phyloP scores from a whole-genome alignment of 345 rosid genomes.

The Durio zibethinus region DNA sequence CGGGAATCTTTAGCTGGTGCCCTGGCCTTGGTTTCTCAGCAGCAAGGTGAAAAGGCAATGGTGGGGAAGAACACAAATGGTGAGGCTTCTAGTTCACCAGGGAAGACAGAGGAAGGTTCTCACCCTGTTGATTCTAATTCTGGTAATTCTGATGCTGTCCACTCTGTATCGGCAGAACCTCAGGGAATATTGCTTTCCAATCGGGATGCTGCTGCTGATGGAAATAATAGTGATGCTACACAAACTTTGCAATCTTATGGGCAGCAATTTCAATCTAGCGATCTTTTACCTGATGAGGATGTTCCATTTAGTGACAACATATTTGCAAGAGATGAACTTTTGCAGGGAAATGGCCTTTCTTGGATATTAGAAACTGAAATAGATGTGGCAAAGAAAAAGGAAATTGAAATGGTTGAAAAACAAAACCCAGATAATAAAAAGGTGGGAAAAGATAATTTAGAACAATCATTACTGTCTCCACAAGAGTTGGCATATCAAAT shows the following conservation, averaged over 20 bases:
- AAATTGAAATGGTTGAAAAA: constrained; percentile 22
- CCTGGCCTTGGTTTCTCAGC: constrained; percentile 58
- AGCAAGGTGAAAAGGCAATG: constrained; percentile 32
- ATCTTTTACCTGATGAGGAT: constrained; percentile 50
- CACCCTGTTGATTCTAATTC: constrained; percentile 22
- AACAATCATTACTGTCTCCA: constrained; percentile 34
- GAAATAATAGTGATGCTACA: constrained; percentile 20
- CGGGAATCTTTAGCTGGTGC: constrained; percentile 80
- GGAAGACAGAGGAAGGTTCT: constrained; percentile 22
- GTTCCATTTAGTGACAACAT: constrained; percentile 63
- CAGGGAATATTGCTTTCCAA: constrained; percentile 25
- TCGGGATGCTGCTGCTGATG: constrained; percentile 24
- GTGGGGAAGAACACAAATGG: constrained; percentile 35
- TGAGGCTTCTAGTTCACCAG: constrained; percentile 29
- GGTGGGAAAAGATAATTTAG: constrained; percentile 15
- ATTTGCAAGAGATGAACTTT: constrained; percentile 81
- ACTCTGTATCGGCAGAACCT: constrained; percentile 17
- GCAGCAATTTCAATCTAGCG: constrained; percentile 38
- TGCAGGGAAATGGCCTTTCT: constrained; percentile 92
- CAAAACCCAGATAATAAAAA: constrained; percentile 19
- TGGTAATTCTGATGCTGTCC: constrained; percentile 19
- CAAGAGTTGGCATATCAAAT: constrained; percentile 55
- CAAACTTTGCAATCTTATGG: constrained; percentile 27
- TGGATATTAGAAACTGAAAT: constrained; percentile 67
- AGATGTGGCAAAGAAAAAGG: constrained; percentile 34